Evolutionary conservation across 768 basidiomycete species (phyloP), one percentile per base, ranked within the genome.

Genomic region (Thelephora aurantiotincta): DNA sequence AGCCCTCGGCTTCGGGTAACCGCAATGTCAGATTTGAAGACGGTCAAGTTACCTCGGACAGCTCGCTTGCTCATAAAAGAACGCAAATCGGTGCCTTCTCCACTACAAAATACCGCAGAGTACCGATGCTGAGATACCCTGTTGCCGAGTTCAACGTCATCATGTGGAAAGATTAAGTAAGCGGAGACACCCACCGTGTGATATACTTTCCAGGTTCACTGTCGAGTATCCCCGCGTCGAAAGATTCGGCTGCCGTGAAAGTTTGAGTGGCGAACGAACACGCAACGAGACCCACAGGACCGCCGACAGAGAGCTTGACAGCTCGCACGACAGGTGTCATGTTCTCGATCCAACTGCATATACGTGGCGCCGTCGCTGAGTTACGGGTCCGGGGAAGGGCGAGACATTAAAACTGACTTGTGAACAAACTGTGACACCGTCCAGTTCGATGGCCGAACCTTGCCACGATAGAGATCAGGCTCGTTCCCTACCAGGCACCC

Each of bases 1-100:
- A 82, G 60, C 3, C 72, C 71, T 3, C 63, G 57, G 13, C 57
- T 65, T 18, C 64, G 59, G 1, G 73, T 69, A 5, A 72, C 76
- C 6, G 60, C 55, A 44, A 82, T 74, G 57, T 83, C 81, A 2
- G 75, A 65, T 20, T 56, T 55, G 50, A 71, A 81, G 12, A 53
- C 35, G 2, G 72, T 64, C 30, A 84, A 59, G 55, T 84, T 85
- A 35, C 74, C 50, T 1, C 60, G 48, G 62, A 52, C 80, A 66
- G 23, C 75, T 68, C 42, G 68, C 54, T 84, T 83, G 26, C 71
- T 73, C 80, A 83, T 82, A 45, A 85, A 63, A 51, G 79, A 75
- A 53, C 76, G 71, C 11, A 85, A 60, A 33, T 77, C 57, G 20
- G 71, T 72, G 20, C 64, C 66, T 36, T 59, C 69, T 13, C 81